phyloP scores from a whole-genome alignment of 2,329 filamentous ascomycete genomes.

The Paraconiothyrium brasiliense region DNA sequence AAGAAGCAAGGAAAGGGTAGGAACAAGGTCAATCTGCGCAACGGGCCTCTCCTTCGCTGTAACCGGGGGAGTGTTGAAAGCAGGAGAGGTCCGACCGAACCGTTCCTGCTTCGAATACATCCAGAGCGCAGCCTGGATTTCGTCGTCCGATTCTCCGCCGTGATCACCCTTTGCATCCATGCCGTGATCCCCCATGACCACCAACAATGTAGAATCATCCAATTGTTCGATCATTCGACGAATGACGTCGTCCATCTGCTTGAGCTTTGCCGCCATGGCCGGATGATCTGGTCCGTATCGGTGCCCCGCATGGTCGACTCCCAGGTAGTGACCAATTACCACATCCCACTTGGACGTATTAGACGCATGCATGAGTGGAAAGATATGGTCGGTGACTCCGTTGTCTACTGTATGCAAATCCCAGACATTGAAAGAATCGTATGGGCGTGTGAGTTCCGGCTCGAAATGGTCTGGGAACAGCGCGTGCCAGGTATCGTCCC shows the following conservation, averaged over 20 bases:
- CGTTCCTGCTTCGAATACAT: conserved; percentile 92
- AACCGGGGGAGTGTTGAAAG: conserved; percentile 65
- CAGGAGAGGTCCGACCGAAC: conserved; percentile 79
- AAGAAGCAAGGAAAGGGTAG: conserved; percentile 85
- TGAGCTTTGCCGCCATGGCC: conserved; percentile 89
- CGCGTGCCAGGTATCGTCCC: conserved; percentile 97
- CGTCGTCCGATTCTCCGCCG: conserved; percentile 96
- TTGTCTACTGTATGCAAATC: conserved; percentile 97
- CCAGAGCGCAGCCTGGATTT: conserved; percentile 94
- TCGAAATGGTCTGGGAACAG: conserved; percentile 96
- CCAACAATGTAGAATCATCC: conserved; percentile 85
- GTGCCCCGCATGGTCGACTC: conserved; percentile 96
- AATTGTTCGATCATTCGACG: conserved; percentile 74
- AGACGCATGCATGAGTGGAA: conserved; percentile 76
- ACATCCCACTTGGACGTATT: conserved; percentile 84
- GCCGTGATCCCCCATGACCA: conserved; percentile 99
- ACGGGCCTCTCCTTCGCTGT: conserved; percentile 81
- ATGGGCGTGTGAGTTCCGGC: conserved; percentile 82
- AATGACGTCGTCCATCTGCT: conserved; percentile 88
- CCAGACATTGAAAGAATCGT: conserved; percentile 98
- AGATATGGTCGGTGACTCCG: conserved; percentile 89
- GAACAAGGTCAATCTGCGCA: conserved; percentile 91
- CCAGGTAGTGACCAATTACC: conserved; percentile 92
- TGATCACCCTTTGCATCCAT: conserved; percentile 99
- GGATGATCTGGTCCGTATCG: conserved; percentile 92